A percentile compares a stretch with the other conserved stretches of the same genome.
Conservation (phyloP, 2,329 filamentous ascomycete species). For the Fusarium devonianum region DNA sequence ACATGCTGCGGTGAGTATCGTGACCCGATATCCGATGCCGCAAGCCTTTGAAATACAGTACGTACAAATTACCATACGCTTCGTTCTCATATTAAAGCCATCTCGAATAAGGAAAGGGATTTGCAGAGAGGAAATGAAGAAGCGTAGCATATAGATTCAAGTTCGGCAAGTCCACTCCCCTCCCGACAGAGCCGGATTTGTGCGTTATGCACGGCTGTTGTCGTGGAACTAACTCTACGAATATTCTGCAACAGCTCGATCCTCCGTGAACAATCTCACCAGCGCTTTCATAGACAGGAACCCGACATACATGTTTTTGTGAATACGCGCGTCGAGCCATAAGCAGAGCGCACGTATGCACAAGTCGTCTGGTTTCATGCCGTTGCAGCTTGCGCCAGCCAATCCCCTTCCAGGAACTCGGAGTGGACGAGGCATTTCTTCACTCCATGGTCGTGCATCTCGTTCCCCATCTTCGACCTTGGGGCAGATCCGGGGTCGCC, state of each 20-base stretch:
- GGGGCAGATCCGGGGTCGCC: conserved; percentile 43
- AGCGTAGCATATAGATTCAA: conserved; percentile 16
- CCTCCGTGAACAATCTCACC: too few relatives aligned
- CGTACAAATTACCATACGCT: conserved; percentile 11
- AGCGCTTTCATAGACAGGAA: too few relatives aligned
- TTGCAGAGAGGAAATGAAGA: conserved; percentile 4
- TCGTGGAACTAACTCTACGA: conserved; percentile 15
- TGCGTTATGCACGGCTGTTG: conserved; percentile 29
- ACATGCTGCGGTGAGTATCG: background rate
- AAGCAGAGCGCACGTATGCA: conserved; percentile 2
- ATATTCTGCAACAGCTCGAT: conserved; percentile 10
- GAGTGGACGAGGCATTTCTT: conserved; percentile 43
- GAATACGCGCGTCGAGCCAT: conserved; percentile 7
- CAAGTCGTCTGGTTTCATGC: conserved; percentile 10
- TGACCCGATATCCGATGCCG: conserved; percentile 15
- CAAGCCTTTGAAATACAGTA: conserved; percentile 1
- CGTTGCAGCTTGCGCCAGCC: conserved; percentile 10
- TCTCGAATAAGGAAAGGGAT: conserved; percentile 1
- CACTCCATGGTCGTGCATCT: conserved; percentile 29
- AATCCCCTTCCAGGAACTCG: conserved; percentile 26
- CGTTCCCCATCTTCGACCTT: conserved; percentile 38
- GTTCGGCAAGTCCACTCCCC: conserved; percentile 31
- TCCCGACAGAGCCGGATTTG: conserved; percentile 31
- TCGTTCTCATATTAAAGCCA: conserved; percentile 16
- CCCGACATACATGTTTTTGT: conserved; percentile 7